A percentile compares a stretch with the other conserved stretches of the same genome.
phyloP scores from a whole-genome alignment of 768 basidiomycete species.

The Podaxis mareebaensis region DNA sequence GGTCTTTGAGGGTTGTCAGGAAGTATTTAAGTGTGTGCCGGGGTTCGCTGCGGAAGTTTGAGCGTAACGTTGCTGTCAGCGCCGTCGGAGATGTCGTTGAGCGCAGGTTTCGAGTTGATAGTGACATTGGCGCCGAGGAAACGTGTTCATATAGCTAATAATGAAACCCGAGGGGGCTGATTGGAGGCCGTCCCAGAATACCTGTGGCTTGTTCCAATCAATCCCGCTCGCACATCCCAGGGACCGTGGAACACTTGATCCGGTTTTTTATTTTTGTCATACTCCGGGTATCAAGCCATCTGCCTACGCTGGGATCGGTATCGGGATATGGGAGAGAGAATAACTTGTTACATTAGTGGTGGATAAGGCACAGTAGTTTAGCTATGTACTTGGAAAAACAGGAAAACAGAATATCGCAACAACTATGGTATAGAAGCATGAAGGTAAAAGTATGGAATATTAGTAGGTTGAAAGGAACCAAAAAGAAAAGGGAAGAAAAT shows the following conservation, averaged over 20 bases:
- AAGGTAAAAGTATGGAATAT: not conserved
- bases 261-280: not conserved
- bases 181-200: not conserved
- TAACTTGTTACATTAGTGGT: conserved; percentile 8
- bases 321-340: not conserved
- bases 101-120: not conserved
- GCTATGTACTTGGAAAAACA: not conserved
- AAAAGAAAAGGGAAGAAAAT: not conserved
- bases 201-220: no score
- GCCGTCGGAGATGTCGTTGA: not conserved
- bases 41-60: not conserved
- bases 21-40: not conserved
- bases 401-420: not conserved
- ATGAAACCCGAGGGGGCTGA: not conserved
- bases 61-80: not conserved
- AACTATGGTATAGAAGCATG: conserved; percentile 15
- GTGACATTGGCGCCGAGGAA: not conserved
- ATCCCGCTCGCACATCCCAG: not conserved
- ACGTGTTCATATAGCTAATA: not conserved
- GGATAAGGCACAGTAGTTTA: not conserved
- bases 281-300: not conserved
- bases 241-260: not conserved
- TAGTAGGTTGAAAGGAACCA: not conserved
- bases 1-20: not conserved
- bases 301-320: no score